Percentiles rank a stretch among this genome's conserved stretches.
Conservation (phyloP, 305 asterid genomes). For the Plantago lanceolata region DNA sequence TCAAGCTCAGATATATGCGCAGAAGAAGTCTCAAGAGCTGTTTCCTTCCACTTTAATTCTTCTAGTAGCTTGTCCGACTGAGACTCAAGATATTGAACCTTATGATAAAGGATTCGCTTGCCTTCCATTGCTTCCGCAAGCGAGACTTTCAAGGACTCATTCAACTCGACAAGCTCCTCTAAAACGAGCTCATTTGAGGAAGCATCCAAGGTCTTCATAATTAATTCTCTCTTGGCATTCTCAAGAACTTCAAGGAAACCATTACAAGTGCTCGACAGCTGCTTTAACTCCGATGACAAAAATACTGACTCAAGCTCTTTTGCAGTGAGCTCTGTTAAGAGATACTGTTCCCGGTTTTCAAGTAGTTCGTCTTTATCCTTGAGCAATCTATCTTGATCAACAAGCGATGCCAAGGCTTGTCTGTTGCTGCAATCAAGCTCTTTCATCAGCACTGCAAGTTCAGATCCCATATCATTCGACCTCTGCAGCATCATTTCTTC, state of each 20-base stretch:
- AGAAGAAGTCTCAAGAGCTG: slow-evolving; percentile 53
- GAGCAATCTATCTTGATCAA: slow-evolving; percentile 56
- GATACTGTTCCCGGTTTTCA: slow-evolving; percentile 49
- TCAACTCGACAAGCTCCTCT: slow-evolving; percentile 29
- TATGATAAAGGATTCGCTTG: slow-evolving; percentile 30
- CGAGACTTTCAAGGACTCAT: slow-evolving; percentile 29
- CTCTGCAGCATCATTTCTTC: slow-evolving; percentile 84
- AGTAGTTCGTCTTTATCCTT: slow-evolving; percentile 57
- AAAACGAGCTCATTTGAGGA: slow-evolving; percentile 42
- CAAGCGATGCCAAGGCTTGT: slow-evolving; percentile 40
- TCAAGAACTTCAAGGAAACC: slow-evolving; percentile 43
- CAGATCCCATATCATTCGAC: slow-evolving; percentile 74
- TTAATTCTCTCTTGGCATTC: slow-evolving; percentile 44
- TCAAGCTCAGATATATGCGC: slow-evolving; percentile 42
- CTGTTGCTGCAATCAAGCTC: slow-evolving; percentile 67
- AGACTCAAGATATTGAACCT: slow-evolving; percentile 39
- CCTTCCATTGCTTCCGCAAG: slow-evolving; percentile 33
- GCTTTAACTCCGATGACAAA: slow-evolving; percentile 54
- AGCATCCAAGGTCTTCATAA: slow-evolving; percentile 56
- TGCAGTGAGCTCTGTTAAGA: slow-evolving; percentile 43
- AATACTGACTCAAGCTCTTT: slow-evolving; percentile 58
- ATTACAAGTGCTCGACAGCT: slow-evolving; percentile 31
- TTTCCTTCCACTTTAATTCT: slow-evolving; percentile 50
- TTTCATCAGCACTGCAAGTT: slow-evolving; percentile 58
- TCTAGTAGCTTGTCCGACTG: slow-evolving; percentile 39